Percentiles rank a stretch among this genome's conserved stretches.
Conservation (phyloP, 345 rosid genomes). For the Noccaea bulbosa region DNA sequence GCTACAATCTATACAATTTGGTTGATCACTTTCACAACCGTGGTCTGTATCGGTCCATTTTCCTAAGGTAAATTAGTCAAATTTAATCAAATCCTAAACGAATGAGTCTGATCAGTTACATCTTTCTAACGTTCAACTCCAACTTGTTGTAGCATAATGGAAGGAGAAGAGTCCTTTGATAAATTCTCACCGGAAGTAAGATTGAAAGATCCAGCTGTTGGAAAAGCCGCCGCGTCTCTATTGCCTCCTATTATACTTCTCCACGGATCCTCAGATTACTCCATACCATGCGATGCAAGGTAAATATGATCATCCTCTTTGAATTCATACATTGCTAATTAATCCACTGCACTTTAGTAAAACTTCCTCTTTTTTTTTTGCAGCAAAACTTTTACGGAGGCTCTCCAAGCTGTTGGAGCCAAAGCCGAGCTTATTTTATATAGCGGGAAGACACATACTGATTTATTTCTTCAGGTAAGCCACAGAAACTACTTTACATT, state of each 20-base stretch:
- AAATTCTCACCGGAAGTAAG: slow-evolving; percentile 86
- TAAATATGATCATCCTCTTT: slow-evolving; percentile 42
- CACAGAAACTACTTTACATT: slow-evolving; percentile 3
- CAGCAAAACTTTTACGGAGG: slow-evolving; percentile 67
- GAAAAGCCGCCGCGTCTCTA: slow-evolving; percentile 60
- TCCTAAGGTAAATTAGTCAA: slow-evolving; percentile 65
- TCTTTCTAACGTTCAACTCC: background rate
- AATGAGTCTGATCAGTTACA: background rate
- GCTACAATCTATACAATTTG: slow-evolving; percentile 83
- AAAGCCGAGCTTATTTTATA: slow-evolving; percentile 65
- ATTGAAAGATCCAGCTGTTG: slow-evolving; percentile 60
- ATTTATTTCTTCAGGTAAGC: slow-evolving; percentile 89
- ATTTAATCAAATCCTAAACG: background rate
- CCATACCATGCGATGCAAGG: slow-evolving; percentile 93
- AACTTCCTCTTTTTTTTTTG: slow-evolving; percentile 17
- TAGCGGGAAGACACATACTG: slow-evolving; percentile 88
- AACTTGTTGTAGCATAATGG: slow-evolving; percentile 79
- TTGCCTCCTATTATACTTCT: slow-evolving; percentile 82
- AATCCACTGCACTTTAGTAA: background rate
- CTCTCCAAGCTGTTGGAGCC: slow-evolving; percentile 69
- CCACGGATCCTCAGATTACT: slow-evolving; percentile 88
- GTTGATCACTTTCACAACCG: slow-evolving; percentile 86
- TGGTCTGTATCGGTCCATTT: slow-evolving; percentile 85
- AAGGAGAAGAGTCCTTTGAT: slow-evolving; percentile 84
- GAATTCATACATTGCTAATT: background rate